These are phyloP conservation scores for Hordeum vulgare DNA, from an alignment of 176 grass and related monocot species.

Conservation along the genomic window MorexV3_pseudomolecules_assembly NC_058519.1:37732969-37733468, in stretches of 20 bases:
- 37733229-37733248: neutral
- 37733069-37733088: conserved; percentile 3
- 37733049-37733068: neutral
- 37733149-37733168: neutral
- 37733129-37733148: neutral
- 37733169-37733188: neutral
- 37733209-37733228: neutral
- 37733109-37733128: conserved; percentile 4
- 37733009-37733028: conserved; percentile 13
- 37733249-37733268: neutral
- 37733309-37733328: too few species aligned
- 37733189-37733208: neutral
- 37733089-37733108: conserved; percentile 1
- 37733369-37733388: too few species aligned
- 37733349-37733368: too few species aligned
- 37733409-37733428: neutral
- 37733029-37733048: conserved; percentile 8
- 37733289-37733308: neutral
- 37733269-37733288: neutral
- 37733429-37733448: neutral
- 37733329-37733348: too few species aligned
- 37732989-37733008: conserved; percentile 5
- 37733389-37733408: neutral
- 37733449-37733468: too few species aligned
- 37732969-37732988: conserved; percentile 14